Base-by-base conservation (phyloP, 768 basidiomycete species). In the Trametes coccinea region DNA sequence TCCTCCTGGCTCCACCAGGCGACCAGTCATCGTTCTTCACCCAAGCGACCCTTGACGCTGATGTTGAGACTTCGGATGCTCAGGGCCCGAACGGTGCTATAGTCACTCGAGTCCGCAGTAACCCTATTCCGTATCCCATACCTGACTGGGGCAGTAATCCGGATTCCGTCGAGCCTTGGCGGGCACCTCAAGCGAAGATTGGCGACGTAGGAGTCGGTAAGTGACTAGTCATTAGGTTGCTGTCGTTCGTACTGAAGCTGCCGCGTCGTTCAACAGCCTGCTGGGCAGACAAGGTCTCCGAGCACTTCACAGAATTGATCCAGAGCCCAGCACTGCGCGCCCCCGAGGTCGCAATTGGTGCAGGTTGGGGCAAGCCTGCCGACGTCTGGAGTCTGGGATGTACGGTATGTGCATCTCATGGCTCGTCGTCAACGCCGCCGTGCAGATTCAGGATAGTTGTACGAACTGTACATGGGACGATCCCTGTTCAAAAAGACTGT, bases 381-480 rank as follows among this genome's bases (percentile, higher is more conserved):
- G 62, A 64, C 45, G 43, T 64, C 3, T 64, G 58, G 58, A 53
- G 51, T 27, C 10, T 62, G 9, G 61, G 61, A 1, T 61, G 60
- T 43, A 50, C 53, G 41, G 60, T 61, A 46, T 7, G 60, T 44
- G 14, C 41, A 43, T 43, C 41, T 43, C 34, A 6, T 37, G 5
- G 41, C 41, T 14, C 5, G 14, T 5, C 41, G 14, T 39, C 14
- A 3, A 41, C 52, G n/a, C 10, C 22, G 22, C 27, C 16, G 31
- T 46, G 5, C n/a, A 1, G 14, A 43, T 14, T 6, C 49, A 7
- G 14, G 13, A n/a, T 30, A 51, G 49, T 11, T 51, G 49, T 51
- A 37, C 14, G 31, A 51, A 37, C 33, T 37, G 14, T 51, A 34
- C 49, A 51, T 51, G 31, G 49, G 49, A 17, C 16, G 5, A n/a